phyloP scores from a whole-genome alignment of 306 rosid species.

The Herpetospermum pedunculosum region DNA sequence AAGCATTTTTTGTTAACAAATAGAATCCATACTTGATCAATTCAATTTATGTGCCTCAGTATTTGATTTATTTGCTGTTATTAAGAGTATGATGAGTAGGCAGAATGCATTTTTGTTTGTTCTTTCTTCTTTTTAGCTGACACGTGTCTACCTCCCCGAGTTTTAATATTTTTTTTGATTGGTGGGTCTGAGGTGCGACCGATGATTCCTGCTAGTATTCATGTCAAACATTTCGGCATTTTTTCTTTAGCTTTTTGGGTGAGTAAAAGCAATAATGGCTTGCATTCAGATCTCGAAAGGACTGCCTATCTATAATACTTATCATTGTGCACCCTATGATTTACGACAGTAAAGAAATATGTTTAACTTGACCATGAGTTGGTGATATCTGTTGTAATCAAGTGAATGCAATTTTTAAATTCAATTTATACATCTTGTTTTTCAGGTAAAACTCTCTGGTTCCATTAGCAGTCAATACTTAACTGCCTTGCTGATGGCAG shows the following conservation, averaged over 20 bases:
- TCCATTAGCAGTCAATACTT: slow-evolving; percentile 93
- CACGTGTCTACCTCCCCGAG: neutral
- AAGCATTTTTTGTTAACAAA: neutral
- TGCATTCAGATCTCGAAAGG: neutral
- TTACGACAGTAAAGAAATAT: neutral
- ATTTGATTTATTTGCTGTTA: neutral
- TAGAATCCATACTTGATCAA: neutral
- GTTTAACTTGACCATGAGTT: neutral
- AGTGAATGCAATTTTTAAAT: neutral
- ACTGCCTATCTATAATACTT: neutral
- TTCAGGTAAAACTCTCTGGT: slow-evolving; percentile 96
- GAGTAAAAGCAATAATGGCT: neutral
- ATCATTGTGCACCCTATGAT: neutral
- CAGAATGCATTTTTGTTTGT: neutral
- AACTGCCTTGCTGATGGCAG: slow-evolving; percentile 95
- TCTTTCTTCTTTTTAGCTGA: neutral
- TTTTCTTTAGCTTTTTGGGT: neutral
- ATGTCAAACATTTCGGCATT: neutral
- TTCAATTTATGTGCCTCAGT: neutral
- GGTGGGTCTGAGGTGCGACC: neutral
- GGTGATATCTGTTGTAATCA: slow-evolving; percentile 4
- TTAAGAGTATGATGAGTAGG: neutral
- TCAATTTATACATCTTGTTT: neutral
- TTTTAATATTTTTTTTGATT: neutral
- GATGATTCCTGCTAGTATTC: neutral